Evolutionary conservation across 805 yeast species (phyloP).

Genomic region (Saccharomyces kudriavzevii): DNA sequence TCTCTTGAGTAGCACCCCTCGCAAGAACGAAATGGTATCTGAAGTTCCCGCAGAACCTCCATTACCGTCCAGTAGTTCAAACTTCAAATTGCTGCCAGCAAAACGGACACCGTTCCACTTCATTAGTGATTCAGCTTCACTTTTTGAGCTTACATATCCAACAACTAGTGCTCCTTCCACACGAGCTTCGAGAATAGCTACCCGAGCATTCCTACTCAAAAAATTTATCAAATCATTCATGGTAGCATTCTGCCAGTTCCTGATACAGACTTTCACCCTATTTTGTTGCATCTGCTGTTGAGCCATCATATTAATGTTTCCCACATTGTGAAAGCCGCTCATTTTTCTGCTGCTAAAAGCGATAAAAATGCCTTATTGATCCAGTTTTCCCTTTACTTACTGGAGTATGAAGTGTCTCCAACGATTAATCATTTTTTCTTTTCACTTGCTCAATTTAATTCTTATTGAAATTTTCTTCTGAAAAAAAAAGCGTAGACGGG

Average conservation of each 20-base stretch:
- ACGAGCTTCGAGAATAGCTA: constrained; percentile 44
- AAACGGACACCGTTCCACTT: constrained; percentile 71
- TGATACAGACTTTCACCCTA: constrained; percentile 48
- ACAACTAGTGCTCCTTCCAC: constrained; percentile 51
- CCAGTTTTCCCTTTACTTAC: background rate
- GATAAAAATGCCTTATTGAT: background rate
- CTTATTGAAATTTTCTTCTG: background rate
- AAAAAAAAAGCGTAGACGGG: background rate
- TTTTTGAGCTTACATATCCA: constrained; percentile 47
- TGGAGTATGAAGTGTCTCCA: background rate
- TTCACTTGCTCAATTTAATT: background rate
- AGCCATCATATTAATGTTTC: constrained; percentile 20
- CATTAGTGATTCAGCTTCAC: constrained; percentile 51
- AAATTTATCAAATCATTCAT: constrained; percentile 61
- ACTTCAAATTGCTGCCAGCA: constrained; percentile 61
- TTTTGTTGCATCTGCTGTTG: constrained; percentile 27
- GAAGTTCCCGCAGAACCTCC: constrained; percentile 19
- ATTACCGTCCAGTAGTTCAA: constrained; percentile 33
- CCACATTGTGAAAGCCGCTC: constrained; percentile 23
- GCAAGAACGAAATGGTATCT: constrained; percentile 55
- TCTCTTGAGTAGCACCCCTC: constrained; percentile 52
- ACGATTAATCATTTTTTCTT: background rate
- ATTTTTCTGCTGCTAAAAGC: constrained; percentile 5
- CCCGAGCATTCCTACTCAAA: constrained; percentile 56
- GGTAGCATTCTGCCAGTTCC: constrained; percentile 78